Evolutionary conservation across 495 filamentous ascomycete species (phyloP), one percentile per base, ranked within the genome.

Genomic region (Letharia columbiana): DNA sequence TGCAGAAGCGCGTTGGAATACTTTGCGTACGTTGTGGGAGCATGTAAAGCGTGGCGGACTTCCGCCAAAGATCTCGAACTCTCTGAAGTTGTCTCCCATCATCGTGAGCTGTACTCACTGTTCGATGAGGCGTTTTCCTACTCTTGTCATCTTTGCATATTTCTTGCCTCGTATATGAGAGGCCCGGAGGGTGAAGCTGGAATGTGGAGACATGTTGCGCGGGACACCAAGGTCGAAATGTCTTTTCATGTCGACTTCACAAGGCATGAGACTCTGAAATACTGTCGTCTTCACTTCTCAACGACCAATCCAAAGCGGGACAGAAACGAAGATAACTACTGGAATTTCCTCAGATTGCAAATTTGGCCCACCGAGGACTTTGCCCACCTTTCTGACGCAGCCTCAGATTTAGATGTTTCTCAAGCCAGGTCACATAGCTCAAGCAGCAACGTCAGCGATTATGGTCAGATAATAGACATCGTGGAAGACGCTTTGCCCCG

Each of bases 51-150:
- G 40, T 60, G 57, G 40, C 57, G 33, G 13, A 37, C 7, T 8
- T 39, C 40, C 7, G 40, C 40, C 11, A 60, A 60, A 20, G 17
- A 37, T 35, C 57, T 7, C n/a, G 57, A 60, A 6, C 33, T 40
- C 33, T 60, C 57, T 60, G 28, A 41, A 41, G 40, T 13, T 35
- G 40, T 60, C 57, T 20, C 57, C 57, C 57, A 60, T 37, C 57
- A 60, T 60, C 57, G 57, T 60, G 28, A 60, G 33, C 40, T 60
- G 13, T 0, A 60, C 57, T 60, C 57, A 40, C 40, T 60, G n/a
- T 39, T 3, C 1, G 40, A 20, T 35, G 33, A 31, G 40, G 23
- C 28, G 13, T 5, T 37, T 11, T 41, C 40, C 40, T 41, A 41
- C 40, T 41, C 40, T 35, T 60, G 57, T 35, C 57, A 60, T 60